Evolutionary conservation across 1,139 yeast genomes (phyloP), one percentile per base, ranked within the genome.

Genomic region (Pneumocystis jirovecii): DNA sequence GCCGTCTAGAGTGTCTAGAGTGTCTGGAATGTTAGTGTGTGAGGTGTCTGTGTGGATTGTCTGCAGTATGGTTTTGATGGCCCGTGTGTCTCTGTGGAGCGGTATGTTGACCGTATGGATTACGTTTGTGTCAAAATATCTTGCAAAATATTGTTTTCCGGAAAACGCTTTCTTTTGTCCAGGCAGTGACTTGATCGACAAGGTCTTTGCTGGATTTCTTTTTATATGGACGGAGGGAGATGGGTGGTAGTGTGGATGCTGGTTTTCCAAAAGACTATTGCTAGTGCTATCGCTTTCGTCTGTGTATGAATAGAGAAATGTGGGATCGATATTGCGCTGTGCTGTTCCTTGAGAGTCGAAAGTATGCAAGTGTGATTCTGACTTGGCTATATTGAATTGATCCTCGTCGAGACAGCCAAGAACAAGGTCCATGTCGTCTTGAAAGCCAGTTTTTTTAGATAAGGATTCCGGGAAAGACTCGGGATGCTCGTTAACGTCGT

Each of bases 331-430:
- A 35, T 65, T 66, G 37, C 60, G 35, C 8, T 63, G 65, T 42
- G 50, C 19, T 44, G n/a, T 19, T 44, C 29, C 17, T 12, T 29
- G 21, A 17, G 25, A 34, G 37, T 63, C 19, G 62, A 25, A 61
- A 17, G 34, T 19, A 7, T 19, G 56, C 12, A 44, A 7, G 19
- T 44, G 15, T 6, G 56, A 21, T 1, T 4, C 56, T 35, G 35
- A 42, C 10, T 64, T 62, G 12, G 39, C 25, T 10, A 44, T 63
- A 64, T 63, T 25, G 21, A 65, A 62, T n/a, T 63, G 63, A n/a
- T 65, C 66, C 21, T 65, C 67, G 31, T 65, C 67, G 7, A 65
- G 50, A 7, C 57, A 35, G 21, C 67, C 67, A 17, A 65, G 61
- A 21, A 65, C 65, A 65, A 64, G 61, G 21, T 65, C 66, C 19